Conservation (phyloP, 2,329 filamentous ascomycete genomes). For the Claviceps pazoutovae region DNA sequence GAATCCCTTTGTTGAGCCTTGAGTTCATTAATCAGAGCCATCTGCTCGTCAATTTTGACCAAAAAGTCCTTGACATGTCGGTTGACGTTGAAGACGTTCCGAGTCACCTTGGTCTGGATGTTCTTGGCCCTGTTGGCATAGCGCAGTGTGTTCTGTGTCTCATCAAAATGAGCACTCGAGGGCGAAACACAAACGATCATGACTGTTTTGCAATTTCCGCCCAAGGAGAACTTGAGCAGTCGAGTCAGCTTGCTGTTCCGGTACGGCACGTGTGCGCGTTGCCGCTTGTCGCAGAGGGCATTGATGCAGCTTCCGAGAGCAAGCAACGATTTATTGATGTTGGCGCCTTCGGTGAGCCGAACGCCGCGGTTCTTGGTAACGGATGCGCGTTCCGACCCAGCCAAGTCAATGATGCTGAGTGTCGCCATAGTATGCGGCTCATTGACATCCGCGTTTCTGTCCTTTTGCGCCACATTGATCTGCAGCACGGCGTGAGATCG, state of each 20-base stretch:
- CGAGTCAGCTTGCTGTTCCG: constrained; percentile 95
- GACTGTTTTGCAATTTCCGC: constrained; percentile 95
- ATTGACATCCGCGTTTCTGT: constrained; percentile 80
- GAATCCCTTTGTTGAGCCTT: constrained; percentile 85
- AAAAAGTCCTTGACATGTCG: constrained; percentile 98
- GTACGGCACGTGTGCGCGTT: constrained; percentile 89
- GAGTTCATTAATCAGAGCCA: constrained; percentile 90
- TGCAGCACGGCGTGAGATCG: constrained; percentile 94
- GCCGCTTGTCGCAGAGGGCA: constrained; percentile 83
- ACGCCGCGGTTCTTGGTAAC: constrained; percentile 95
- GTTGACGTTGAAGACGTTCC: constrained; percentile 98
- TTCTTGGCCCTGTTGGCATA: constrained; percentile 98
- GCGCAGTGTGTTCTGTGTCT: constrained; percentile 93
- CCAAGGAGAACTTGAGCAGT: constrained; percentile 89
- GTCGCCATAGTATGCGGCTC: constrained; percentile 98
- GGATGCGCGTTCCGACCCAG: constrained; percentile 88
- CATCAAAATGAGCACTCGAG: constrained; percentile 91
- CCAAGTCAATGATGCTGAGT: constrained; percentile 92
- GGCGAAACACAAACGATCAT: constrained; percentile 99
- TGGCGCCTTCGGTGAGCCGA: constrained; percentile 80
- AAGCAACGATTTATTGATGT: constrained; percentile 97
- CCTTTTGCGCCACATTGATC: constrained; percentile 90
- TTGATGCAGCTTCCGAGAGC: constrained; percentile 97
- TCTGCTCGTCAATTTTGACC: constrained; percentile 98
- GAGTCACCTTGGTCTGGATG: constrained; percentile 98